phyloP scores from a whole-genome alignment of 192 early-diverging fungal species.

The Backusella australiensis region DNA sequence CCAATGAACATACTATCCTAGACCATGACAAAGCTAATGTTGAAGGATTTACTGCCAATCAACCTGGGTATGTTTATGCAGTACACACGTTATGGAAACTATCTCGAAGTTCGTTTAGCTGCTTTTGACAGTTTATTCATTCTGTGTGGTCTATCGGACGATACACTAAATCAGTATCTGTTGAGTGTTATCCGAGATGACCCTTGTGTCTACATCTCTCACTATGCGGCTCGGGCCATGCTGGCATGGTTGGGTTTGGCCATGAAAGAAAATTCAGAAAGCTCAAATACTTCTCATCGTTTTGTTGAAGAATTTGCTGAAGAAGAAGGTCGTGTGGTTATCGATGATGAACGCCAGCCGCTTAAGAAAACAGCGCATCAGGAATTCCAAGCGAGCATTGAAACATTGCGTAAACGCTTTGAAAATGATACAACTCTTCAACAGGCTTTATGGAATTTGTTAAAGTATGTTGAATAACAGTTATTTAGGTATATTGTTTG shows the following conservation, averaged over 20 bases:
- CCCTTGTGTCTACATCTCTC: constrained; percentile 58
- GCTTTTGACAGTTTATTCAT: constrained; percentile 78
- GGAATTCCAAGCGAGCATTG: constrained; percentile 24
- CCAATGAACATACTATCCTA: neutral
- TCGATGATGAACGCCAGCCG: constrained; percentile 22
- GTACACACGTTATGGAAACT: constrained; percentile 73
- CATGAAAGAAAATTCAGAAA: constrained; percentile 34
- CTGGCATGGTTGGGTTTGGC: constrained; percentile 45
- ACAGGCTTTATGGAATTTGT: constrained; percentile 26
- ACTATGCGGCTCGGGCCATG: constrained; percentile 50
- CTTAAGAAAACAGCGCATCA: constrained; percentile 22
- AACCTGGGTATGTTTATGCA: constrained; percentile 70
- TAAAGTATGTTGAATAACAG: constrained; percentile 20
- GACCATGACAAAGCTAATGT: constrained; percentile 62
- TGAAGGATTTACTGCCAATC: constrained; percentile 60
- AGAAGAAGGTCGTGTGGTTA: constrained; percentile 41
- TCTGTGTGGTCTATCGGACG: constrained; percentile 60
- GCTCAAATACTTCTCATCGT: neutral
- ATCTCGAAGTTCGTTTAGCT: constrained; percentile 61
- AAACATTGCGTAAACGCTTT: constrained; percentile 27
- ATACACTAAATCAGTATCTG: constrained; percentile 50
- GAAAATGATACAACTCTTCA: constrained; percentile 26
- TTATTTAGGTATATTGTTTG: neutral
- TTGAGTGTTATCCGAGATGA: constrained; percentile 61
- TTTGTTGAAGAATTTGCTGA: constrained; percentile 46